These are phyloP conservation scores for Mycena polygramma DNA, from an alignment of 768 basidiomycete species.

Conservation along the genomic window DNA sequence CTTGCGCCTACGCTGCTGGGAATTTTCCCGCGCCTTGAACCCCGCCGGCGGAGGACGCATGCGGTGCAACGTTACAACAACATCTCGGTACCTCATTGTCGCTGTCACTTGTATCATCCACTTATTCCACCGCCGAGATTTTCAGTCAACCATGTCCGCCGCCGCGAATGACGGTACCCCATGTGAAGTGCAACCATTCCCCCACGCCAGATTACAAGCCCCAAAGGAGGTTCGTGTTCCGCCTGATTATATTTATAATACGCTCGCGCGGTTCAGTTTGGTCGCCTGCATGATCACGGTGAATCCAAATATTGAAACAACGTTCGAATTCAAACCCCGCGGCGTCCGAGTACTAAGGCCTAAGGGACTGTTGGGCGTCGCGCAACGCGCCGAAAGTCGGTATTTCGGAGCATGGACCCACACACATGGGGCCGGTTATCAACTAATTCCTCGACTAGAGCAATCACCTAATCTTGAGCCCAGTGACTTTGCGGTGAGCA, in stretches of 20 bases:
- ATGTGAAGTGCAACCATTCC: not conserved
- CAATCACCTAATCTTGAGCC: too few relatives aligned
- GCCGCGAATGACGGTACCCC: not conserved
- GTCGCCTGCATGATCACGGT: too few relatives aligned
- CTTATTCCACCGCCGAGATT: slow-evolving; percentile 6
- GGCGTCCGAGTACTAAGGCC: too few relatives aligned
- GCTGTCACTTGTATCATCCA: too few relatives aligned
- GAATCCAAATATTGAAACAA: too few relatives aligned
- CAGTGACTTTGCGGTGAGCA: not conserved
- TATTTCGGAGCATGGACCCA: not conserved
- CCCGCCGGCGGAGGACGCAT: not conserved
- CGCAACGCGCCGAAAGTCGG: too few relatives aligned
- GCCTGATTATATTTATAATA: too few relatives aligned
- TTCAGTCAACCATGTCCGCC: not conserved
- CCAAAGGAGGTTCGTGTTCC: not conserved
- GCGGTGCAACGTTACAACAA: not conserved
- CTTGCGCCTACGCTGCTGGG: not conserved
- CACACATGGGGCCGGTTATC: not conserved
- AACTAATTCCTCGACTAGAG: not conserved
- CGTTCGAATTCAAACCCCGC: too few relatives aligned
- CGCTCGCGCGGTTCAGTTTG: too few relatives aligned
- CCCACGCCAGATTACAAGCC: not conserved
- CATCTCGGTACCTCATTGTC: too few relatives aligned
- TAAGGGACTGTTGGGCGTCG: too few relatives aligned
- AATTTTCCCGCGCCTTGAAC: slow-evolving; percentile 1